Evolutionary conservation across 495 filamentous ascomycete genomes (phyloP).

Genomic region (Penicillium canescens): DNA sequence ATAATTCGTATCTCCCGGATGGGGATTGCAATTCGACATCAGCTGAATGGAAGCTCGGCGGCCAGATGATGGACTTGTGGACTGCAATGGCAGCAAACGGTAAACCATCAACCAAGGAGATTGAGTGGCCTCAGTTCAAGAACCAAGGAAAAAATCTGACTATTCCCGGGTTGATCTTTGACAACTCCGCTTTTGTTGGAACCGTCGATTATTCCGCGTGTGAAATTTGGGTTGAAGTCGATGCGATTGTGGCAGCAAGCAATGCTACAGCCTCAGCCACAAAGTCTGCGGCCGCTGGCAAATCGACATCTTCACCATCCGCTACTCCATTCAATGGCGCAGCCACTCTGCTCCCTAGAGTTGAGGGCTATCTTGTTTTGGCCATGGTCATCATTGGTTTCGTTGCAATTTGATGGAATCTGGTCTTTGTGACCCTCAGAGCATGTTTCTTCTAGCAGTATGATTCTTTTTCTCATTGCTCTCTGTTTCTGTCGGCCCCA

Average conservation of each 20-base stretch:
- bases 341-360: background rate
- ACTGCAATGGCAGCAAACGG: constrained; percentile 36
- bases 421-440: too few species aligned
- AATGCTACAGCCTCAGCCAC: background rate
- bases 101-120: constrained; percentile 12
- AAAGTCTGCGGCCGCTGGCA: background rate
- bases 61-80: constrained; percentile 36
- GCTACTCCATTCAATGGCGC: background rate
- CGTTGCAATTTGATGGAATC: too few species aligned
- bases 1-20: background rate
- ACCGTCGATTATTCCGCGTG: background rate
- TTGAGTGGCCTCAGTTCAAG: background rate
- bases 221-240: background rate
- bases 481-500: too few species aligned
- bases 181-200: background rate
- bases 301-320: background rate
- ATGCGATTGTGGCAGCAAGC: background rate
- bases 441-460: too few species aligned
- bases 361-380: too few species aligned
- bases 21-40: constrained; percentile 30
- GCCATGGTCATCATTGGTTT: too few species aligned
- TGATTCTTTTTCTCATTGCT: too few species aligned
- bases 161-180: background rate
- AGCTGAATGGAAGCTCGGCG: constrained; percentile 28
- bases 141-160: background rate